Evolutionary conservation across 805 yeast genomes (phyloP), one percentile per base, ranked within the genome.

Genomic region (Metschnikowia noctiluminum): DNA sequence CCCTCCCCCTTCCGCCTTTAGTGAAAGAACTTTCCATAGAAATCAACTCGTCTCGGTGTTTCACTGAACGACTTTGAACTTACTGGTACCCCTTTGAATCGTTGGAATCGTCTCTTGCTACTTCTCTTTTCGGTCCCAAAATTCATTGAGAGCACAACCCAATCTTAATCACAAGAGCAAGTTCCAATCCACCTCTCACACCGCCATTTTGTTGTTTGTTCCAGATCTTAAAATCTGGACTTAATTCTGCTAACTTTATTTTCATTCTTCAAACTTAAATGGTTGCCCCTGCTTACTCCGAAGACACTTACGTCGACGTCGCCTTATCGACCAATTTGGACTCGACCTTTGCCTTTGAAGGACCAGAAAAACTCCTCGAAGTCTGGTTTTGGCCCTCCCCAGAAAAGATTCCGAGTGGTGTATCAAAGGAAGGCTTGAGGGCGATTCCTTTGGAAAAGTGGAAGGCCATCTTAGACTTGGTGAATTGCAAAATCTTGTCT

Each of bases 351-450:
- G 96, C 97, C 2, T 92, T 92, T 64, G 98, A 92, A 73, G 98
- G 99, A 7, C 98, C 99, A 31, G 98, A 92, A 68, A 94, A 92
- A 68, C 74, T 92, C 49, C 74, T 94, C 38, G 97, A 92, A 65
- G 74, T 92, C 50, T 91, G 97, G 97, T 84, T 90, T 63, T 82
- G 84, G 58, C 78, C 84, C 11, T 66, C 74, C 35, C 72, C 71
- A 37, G 50, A 62, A 27, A 56, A 65, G n/a, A 58, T 75, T 15
- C 78, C 79, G 1, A 31, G 58, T 28, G 64, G 71, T 11, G 61
- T 68, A 60, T 53, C 63, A 31, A 53, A 43, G 7, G 73, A 70
- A 63, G 89, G 80, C 32, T 76, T 86, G 49, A 72, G 95, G 55
- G 68, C 77, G 11, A 81, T 92, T 49, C 82, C 89, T 0, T 74